Conservation (phyloP, 345 rosid species). For the Citrus medica region DNA sequence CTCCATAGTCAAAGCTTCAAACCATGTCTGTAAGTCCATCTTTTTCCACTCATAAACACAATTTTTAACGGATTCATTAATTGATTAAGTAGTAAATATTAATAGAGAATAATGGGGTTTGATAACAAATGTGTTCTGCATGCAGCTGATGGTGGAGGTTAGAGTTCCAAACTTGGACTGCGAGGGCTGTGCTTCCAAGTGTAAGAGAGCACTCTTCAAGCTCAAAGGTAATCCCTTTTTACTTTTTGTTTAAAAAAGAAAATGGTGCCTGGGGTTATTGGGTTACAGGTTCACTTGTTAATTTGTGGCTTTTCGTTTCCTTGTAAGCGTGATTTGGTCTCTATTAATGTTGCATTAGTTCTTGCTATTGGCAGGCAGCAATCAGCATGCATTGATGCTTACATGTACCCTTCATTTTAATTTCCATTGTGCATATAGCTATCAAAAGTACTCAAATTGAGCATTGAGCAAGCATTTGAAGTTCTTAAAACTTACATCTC, state of each 20-base stretch:
- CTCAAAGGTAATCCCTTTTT: slow-evolving; percentile 60
- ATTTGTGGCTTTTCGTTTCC: too few relatives aligned
- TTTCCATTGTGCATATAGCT: too few relatives aligned
- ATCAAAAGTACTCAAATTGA: too few relatives aligned
- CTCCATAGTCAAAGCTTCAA: slow-evolving; percentile 8
- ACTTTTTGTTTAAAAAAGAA: too few relatives aligned
- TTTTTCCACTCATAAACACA: neutral
- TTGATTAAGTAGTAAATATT: neutral
- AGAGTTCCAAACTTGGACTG: slow-evolving; percentile 92
- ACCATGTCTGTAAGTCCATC: slow-evolving; percentile 56
- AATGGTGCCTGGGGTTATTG: too few relatives aligned
- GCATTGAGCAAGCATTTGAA: too few relatives aligned
- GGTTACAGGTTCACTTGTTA: too few relatives aligned
- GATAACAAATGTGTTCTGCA: neutral
- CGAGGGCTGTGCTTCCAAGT: slow-evolving; percentile 86
- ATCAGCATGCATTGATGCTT: neutral
- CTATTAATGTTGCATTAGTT: neutral
- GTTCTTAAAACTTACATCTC: too few relatives aligned
- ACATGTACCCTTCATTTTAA: neutral
- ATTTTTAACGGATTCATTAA: too few relatives aligned
- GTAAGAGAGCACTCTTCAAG: slow-evolving; percentile 79
- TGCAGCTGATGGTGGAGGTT: slow-evolving; percentile 68
- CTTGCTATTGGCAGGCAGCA: neutral
- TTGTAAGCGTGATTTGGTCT: neutral
- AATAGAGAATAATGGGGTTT: neutral